Conservation (phyloP, 75 land plant species). For the Pinus taeda region DNA sequence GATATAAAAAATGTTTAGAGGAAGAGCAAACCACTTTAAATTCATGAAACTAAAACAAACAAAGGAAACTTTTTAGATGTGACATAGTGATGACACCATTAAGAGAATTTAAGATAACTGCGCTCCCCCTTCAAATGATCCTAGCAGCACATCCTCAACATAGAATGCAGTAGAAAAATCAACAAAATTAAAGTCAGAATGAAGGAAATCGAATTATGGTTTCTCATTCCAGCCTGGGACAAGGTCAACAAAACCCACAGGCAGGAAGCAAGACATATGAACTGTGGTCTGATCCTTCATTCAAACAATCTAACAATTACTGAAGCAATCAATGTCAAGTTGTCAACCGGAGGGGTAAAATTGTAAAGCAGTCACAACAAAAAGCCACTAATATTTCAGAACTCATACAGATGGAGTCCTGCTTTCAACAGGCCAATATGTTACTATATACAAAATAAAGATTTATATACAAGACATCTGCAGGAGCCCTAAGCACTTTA, state of each 20-base stretch:
- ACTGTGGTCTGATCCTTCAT: background rate
- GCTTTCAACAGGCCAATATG: background rate
- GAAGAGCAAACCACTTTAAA: no score
- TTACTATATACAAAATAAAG: background rate
- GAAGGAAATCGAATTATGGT: no score
- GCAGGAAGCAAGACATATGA: background rate
- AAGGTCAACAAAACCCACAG: background rate
- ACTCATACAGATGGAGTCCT: background rate
- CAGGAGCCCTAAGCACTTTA: background rate
- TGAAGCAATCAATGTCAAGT: background rate
- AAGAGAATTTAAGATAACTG: background rate
- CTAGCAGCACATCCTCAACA: background rate
- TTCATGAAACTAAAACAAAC: no score
- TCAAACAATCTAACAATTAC: background rate
- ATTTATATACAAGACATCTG: background rate
- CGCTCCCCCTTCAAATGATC: background rate
- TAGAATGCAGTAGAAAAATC: background rate
- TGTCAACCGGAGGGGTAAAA: no score
- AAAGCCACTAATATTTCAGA: background rate
- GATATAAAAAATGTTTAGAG: no score
- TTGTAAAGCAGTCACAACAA: no score
- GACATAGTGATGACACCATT: background rate
- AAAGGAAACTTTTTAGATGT: no score
- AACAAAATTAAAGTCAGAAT: no score
- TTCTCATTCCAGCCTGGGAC: no score